Percentiles rank a stretch among this genome's conserved stretches.
phyloP scores from a whole-genome alignment of 176 grass and related monocot genomes.

The Juncus effusus region DNA sequence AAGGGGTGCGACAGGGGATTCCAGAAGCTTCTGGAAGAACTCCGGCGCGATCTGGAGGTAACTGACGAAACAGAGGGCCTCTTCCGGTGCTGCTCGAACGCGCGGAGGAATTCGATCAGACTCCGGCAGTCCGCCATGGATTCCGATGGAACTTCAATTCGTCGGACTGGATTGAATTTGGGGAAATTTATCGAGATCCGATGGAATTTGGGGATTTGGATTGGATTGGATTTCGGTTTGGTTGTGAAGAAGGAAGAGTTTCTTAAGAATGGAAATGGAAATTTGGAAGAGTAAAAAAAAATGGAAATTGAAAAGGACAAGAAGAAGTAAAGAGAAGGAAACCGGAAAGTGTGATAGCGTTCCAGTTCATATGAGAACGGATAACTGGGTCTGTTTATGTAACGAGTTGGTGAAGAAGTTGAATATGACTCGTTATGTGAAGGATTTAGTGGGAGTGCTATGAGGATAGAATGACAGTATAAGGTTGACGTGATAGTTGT shows the following conservation, averaged over 20 bases:
- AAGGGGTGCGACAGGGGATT: slow-evolving; percentile 41
- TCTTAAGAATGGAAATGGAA: neutral
- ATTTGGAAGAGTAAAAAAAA: neutral
- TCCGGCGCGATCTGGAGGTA: slow-evolving; percentile 36
- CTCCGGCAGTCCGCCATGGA: slow-evolving; percentile 94
- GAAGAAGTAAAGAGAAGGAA: slow-evolving; percentile 19
- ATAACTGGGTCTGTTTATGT: neutral
- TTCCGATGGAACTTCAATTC: neutral
- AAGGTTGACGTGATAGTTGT: neutral
- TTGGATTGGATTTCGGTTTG: slow-evolving; percentile 2
- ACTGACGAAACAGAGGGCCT: slow-evolving; percentile 36
- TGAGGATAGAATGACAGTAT: neutral
- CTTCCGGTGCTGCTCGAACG: slow-evolving; percentile 85
- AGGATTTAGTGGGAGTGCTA: too few species aligned
- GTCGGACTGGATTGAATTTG: neutral
- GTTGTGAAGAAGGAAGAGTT: slow-evolving; percentile 21
- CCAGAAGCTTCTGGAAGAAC: slow-evolving; percentile 24
- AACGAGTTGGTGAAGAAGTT: neutral
- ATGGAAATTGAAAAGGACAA: slow-evolving; percentile 14
- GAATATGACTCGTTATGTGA: neutral
- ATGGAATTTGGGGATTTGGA: neutral
- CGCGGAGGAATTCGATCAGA: slow-evolving; percentile 93
- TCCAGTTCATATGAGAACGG: neutral
- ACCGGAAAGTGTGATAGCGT: slow-evolving; percentile 4
- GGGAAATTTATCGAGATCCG: too few species aligned